These are phyloP conservation scores for Pseudohalonectria lignicola DNA, from an alignment of 2,329 filamentous ascomycete genomes.

Conservation along the genomic window DNA sequence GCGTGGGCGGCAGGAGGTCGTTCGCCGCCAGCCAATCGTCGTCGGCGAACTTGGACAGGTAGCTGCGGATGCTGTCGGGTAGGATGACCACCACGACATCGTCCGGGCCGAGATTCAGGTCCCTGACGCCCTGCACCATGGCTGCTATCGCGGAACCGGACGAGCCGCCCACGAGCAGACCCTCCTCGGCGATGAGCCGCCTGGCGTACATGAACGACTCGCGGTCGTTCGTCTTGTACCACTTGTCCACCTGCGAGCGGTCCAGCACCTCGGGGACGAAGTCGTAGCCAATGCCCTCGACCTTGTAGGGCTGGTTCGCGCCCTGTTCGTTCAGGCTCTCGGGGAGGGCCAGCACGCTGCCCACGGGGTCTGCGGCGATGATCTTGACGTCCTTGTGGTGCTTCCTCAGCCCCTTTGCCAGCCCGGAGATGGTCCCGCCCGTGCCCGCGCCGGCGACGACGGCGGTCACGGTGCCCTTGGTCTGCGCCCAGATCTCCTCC, in stretches of 20 bases:
- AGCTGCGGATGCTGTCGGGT: slow-evolving; percentile 93
- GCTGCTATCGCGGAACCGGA: slow-evolving; percentile 87
- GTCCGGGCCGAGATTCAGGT: slow-evolving; percentile 65
- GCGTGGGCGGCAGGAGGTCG: slow-evolving; percentile 59
- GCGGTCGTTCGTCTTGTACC: slow-evolving; percentile 96
- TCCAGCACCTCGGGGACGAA: slow-evolving; percentile 93
- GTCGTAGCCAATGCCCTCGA: slow-evolving; percentile 97
- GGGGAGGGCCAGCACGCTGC: slow-evolving; percentile 82
- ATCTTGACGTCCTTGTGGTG: slow-evolving; percentile 80
- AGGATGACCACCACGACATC: slow-evolving; percentile 86
- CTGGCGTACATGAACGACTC: slow-evolving; percentile 89
- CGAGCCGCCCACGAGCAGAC: slow-evolving; percentile 84
- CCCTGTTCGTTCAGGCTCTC: slow-evolving; percentile 67
- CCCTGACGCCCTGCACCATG: slow-evolving; percentile 64
- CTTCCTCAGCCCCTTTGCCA: slow-evolving; percentile 76
- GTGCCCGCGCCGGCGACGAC: slow-evolving; percentile 90
- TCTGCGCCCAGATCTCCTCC: slow-evolving; percentile 93
- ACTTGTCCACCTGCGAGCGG: slow-evolving; percentile 70
- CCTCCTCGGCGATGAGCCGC: slow-evolving; percentile 85
- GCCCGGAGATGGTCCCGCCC: slow-evolving; percentile 86
- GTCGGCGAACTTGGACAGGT: slow-evolving; percentile 96
- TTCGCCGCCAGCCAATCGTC: slow-evolving; percentile 99
- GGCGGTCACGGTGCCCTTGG: slow-evolving; percentile 67
- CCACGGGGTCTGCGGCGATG: slow-evolving; percentile 83
- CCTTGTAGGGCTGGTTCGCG: slow-evolving; percentile 83